These are phyloP conservation scores for Diaporthe batatas DNA, from an alignment of 2,329 filamentous ascomycete species.

Conservation along the genomic window DNA sequence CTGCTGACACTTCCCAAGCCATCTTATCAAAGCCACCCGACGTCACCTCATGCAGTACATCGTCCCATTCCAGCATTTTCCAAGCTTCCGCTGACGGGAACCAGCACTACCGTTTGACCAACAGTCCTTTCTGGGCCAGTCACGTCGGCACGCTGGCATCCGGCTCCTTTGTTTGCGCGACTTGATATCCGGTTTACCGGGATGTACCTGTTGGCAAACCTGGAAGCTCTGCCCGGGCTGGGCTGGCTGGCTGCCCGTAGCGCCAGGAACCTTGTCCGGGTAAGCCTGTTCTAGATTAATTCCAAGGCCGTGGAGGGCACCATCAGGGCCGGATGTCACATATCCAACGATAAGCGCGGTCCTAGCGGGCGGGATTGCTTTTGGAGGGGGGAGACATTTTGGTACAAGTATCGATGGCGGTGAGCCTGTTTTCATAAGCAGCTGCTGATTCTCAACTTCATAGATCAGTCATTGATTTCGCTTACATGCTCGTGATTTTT, in stretches of 20 bases:
- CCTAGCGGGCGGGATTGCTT: slow-evolving; percentile 22
- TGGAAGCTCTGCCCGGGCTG: slow-evolving; percentile 4
- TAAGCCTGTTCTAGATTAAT: slow-evolving; percentile 25
- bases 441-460: background rate
- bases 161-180: background rate
- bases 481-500: background rate
- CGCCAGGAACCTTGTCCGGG: slow-evolving; percentile 30
- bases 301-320: slow-evolving; percentile 10
- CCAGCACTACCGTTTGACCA: slow-evolving; percentile 28
- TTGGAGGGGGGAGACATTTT: background rate
- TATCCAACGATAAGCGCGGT: slow-evolving; percentile 19
- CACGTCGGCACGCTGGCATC: slow-evolving; percentile 9
- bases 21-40: slow-evolving; percentile 17
- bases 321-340: slow-evolving; percentile 25
- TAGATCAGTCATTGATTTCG: background rate
- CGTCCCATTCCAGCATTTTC: slow-evolving; percentile 19
- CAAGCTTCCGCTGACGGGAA: slow-evolving; percentile 26
- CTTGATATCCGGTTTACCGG: slow-evolving; percentile 7
- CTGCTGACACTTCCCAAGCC: slow-evolving; percentile 7
- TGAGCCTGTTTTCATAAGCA: background rate
- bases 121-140: slow-evolving; percentile 17
- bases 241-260: slow-evolving; percentile 1
- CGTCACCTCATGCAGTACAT: slow-evolving; percentile 22
- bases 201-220: slow-evolving; percentile 17
- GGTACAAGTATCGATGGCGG: background rate